Evolutionary conservation across 768 basidiomycete genomes (phyloP).

Genomic region (Multifurca ochricompacta): DNA sequence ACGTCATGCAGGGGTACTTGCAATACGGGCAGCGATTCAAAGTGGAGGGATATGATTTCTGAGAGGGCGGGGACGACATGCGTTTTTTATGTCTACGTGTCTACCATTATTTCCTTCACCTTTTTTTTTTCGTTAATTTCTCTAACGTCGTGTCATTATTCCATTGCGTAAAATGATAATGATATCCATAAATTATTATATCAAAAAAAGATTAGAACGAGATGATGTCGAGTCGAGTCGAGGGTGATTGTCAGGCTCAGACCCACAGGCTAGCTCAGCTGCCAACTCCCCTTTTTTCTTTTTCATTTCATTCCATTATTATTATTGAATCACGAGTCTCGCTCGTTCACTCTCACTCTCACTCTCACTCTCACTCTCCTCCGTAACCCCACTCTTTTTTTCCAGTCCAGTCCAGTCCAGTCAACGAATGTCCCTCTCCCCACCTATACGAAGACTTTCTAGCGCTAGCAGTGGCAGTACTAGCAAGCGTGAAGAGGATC

Average conservation of each 20-base stretch:
- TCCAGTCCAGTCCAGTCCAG: too few species aligned
- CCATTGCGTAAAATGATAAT: background rate
- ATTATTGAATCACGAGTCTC: background rate
- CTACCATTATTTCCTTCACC: background rate
- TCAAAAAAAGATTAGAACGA: too few species aligned
- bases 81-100: too few species aligned
- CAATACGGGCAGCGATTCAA: slow-evolving; percentile 83
- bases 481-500: slow-evolving; percentile 51
- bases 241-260: too few species aligned
- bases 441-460: slow-evolving; percentile 53
- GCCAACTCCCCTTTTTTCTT: too few species aligned
- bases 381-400: background rate
- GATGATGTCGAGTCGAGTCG: background rate
- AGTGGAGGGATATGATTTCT: slow-evolving; percentile 82
- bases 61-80: background rate
- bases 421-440: slow-evolving; percentile 43
- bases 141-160: background rate
- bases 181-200: slow-evolving; percentile 11
- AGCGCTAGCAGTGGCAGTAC: slow-evolving; percentile 40
- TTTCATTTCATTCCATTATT: too few species aligned
- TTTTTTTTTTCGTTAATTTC: background rate
- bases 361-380: background rate
- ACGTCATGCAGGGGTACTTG: slow-evolving; percentile 89
- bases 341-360: background rate
- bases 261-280: too few species aligned